These are phyloP conservation scores for Globisporangium ultimum DNA, from an alignment of 352 stramenopile species.

Conservation along the genomic window DNA sequence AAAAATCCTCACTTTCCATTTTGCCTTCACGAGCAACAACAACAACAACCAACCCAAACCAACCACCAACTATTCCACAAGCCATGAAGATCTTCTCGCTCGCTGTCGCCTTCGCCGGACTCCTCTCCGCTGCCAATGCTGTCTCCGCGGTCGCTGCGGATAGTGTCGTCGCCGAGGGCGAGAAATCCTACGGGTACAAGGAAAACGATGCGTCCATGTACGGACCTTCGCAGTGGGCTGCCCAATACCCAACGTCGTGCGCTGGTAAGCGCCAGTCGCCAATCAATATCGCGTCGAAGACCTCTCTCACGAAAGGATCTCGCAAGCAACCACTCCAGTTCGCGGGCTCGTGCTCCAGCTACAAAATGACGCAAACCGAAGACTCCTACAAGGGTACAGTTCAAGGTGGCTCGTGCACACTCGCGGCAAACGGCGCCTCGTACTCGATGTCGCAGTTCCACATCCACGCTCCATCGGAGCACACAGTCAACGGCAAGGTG, in stretches of 20 bases:
- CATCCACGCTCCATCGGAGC: constrained; percentile 32
- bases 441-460: constrained; percentile 30
- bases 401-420: constrained; percentile 12
- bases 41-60: background rate
- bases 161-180: background rate
- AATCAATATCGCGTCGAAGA: constrained; percentile 7
- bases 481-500: constrained; percentile 35
- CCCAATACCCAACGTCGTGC: constrained; percentile 11
- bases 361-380: constrained; percentile 16
- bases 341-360: constrained; percentile 15
- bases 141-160: background rate
- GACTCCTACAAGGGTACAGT: constrained; percentile 17
- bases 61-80: background rate
- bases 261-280: constrained; percentile 25
- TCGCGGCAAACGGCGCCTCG: constrained; percentile 6
- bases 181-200: background rate
- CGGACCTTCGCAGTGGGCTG: constrained; percentile 15
- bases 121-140: constrained; percentile 4
- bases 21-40: no score
- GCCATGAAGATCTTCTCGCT: background rate
- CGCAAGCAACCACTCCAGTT: constrained; percentile 10
- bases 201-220: constrained; percentile 14
- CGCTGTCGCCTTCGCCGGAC: background rate
- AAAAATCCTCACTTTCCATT: no score
- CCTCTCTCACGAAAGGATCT: no score